A percentile compares a stretch with the other conserved stretches of the same genome.
Evolutionary conservation across 139 green algal species (phyloP).

Genomic region (Closterium sp.): DNA sequence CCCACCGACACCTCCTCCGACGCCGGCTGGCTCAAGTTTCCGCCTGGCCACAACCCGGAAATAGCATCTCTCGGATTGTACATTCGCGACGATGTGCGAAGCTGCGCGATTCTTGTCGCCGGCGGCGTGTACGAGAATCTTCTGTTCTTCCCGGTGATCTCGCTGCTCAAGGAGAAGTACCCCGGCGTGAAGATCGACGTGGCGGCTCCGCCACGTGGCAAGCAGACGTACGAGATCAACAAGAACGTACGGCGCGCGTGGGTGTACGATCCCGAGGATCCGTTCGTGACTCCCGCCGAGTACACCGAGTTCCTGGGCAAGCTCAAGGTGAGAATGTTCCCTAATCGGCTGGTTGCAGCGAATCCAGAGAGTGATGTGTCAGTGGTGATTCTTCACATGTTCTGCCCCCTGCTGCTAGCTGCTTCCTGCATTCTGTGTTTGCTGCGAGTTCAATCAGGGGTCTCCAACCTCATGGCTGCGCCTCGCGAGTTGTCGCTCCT

Average conservation of each 20-base stretch:
- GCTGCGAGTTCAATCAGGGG: neutral
- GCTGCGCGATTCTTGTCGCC: slow-evolving; percentile 14
- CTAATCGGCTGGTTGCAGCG: neutral
- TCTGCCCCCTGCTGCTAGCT: no score
- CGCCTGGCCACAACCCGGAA: slow-evolving; percentile 20
- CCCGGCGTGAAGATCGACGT: slow-evolving; percentile 46
- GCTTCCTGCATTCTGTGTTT: neutral
- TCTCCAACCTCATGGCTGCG: neutral
- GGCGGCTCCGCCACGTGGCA: slow-evolving; percentile 28
- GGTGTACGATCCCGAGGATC: slow-evolving; percentile 40
- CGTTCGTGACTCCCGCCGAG: slow-evolving; percentile 25
- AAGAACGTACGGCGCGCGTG: slow-evolving; percentile 45
- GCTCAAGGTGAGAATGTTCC: slow-evolving; percentile 24
- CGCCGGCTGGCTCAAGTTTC: slow-evolving; percentile 26
- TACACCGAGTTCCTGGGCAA: slow-evolving; percentile 46
- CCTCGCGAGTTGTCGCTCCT: neutral
- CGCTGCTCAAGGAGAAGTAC: slow-evolving; percentile 44
- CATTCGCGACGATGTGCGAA: slow-evolving; percentile 38
- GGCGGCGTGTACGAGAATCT: slow-evolving; percentile 52
- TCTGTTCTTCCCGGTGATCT: slow-evolving; percentile 46
- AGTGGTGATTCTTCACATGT: neutral
- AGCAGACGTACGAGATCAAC: slow-evolving; percentile 52
- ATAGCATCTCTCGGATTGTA: slow-evolving; percentile 43
- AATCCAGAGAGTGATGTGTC: neutral
- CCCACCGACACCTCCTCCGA: slow-evolving; percentile 8